Conservation (phyloP, 1,139 yeast species). For the Hansenula lynferdii region DNA sequence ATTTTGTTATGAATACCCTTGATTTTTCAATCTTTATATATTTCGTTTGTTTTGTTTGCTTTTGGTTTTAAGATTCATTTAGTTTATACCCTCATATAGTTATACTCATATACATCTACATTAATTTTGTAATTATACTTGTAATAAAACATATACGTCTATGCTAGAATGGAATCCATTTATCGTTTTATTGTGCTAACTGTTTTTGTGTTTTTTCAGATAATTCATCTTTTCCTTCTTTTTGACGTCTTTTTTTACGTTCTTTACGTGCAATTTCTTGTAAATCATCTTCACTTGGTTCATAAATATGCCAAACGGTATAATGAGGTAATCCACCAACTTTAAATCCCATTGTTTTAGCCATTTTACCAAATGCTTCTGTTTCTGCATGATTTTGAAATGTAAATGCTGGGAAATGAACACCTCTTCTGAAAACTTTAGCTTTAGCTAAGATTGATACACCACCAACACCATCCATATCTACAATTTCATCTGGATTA, state of each 20-base stretch:
- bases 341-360: constrained; percentile 69
- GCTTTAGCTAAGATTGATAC: constrained; percentile 84
- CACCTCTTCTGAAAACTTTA: constrained; percentile 74
- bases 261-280: constrained; percentile 67
- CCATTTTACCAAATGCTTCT: constrained; percentile 88
- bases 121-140: no score
- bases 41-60: no score
- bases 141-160: no score
- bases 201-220: constrained; percentile 6
- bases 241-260: constrained; percentile 54
- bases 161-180: no score
- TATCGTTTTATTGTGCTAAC: background rate
- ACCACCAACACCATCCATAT: constrained; percentile 87
- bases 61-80: no score
- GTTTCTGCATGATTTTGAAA: constrained; percentile 90
- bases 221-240: constrained; percentile 1
- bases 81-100: no score
- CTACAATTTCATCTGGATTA: constrained; percentile 59
- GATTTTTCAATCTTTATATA: background rate
- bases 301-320: constrained; percentile 84
- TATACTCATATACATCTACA: no score
- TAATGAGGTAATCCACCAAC: constrained; percentile 90
- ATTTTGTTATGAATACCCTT: background rate
- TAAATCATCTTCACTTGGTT: constrained; percentile 88
- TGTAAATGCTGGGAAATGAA: constrained; percentile 85